Base-by-base conservation (phyloP, 2,329 filamentous ascomycete genomes). In the Mycosphaerella arachidis region DNA sequence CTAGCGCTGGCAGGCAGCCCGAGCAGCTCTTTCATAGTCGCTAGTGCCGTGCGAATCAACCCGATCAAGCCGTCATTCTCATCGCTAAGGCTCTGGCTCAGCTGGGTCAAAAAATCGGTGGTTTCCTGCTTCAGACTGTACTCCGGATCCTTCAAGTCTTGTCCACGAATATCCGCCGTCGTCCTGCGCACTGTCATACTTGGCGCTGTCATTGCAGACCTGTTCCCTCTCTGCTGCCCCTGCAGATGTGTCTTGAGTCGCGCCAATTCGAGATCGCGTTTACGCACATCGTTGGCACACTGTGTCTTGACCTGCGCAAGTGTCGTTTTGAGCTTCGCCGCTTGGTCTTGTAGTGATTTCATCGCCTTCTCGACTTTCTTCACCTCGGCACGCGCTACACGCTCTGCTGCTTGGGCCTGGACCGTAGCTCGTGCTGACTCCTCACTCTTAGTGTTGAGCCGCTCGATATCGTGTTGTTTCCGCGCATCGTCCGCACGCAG, bases 231-330 rank as follows among this genome's bases (percentile, higher is more conserved):
- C 64, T 81, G 79, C 66, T 81, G 70, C 56, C 94, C 90, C 3
- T 85, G 82, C 63, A 97, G 81, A 72, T 96, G 91, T 67, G 88
- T 89, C 79, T 97, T 97, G 64, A 99, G 80, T 45, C 87, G 86
- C 64, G 96, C 90, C 65, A 97, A 88, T 75, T 96, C 90, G 48
- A 91, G 81, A 72, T 99, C 94, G 46, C 93, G 86, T 71, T 95
- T 93, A 62, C 93, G 87, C 50, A 97, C 85, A 71, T 99, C 94
- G 66, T 91, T 96, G 53, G 91, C 88, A 74, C 92, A 97, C 64
- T 92, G 87, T 6, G 89, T 85, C 62, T 93, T 86, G 2, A 94
- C 89, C 74, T 97, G 93, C 31, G 88, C 84, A 1, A 96, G 86
- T 2, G 90, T 84, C 0, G 86, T 82, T 73, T 93, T 95, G 74